A percentile compares a stretch with the other conserved stretches of the same genome.
These are phyloP conservation scores for Nepenthes gracilis DNA, from an alignment of 148 eudicot species.

Conservation along the genomic window DNA sequence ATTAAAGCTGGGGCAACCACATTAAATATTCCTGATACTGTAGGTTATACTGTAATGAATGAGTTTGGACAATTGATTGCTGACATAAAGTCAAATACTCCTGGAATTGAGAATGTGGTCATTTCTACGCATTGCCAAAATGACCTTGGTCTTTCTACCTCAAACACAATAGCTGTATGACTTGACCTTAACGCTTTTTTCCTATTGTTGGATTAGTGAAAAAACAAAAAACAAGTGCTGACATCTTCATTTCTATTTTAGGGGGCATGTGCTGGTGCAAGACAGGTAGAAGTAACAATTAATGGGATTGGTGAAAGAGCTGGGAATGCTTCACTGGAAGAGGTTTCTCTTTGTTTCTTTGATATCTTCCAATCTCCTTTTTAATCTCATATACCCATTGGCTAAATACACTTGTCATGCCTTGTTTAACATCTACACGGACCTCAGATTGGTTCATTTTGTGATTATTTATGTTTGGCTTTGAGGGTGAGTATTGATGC, in stretches of 20 bases:
- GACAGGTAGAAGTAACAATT: slow-evolving; percentile 86
- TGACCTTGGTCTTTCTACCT: slow-evolving; percentile 95
- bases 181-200: background rate
- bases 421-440: background rate
- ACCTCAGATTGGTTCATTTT: background rate
- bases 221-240: slow-evolving; percentile 1
- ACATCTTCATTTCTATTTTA: slow-evolving; percentile 22
- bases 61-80: slow-evolving; percentile 90
- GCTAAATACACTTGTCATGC: background rate
- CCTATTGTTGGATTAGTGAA: background rate
- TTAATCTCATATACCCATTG: background rate
- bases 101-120: slow-evolving; percentile 83
- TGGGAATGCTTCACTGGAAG: slow-evolving; percentile 94
- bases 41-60: slow-evolving; percentile 59
- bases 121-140: slow-evolving; percentile 95
- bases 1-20: slow-evolving; percentile 96
- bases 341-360: slow-evolving; percentile 37
- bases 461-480: background rate
- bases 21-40: slow-evolving; percentile 89
- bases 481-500: no score
- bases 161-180: slow-evolving; percentile 79
- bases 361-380: background rate
- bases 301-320: slow-evolving; percentile 99
- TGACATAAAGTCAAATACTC: slow-evolving; percentile 83
- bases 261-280: slow-evolving; percentile 95